Base-by-base conservation (phyloP, 2,329 filamentous ascomycete genomes). In the Phyllosticta citriasiana region DNA sequence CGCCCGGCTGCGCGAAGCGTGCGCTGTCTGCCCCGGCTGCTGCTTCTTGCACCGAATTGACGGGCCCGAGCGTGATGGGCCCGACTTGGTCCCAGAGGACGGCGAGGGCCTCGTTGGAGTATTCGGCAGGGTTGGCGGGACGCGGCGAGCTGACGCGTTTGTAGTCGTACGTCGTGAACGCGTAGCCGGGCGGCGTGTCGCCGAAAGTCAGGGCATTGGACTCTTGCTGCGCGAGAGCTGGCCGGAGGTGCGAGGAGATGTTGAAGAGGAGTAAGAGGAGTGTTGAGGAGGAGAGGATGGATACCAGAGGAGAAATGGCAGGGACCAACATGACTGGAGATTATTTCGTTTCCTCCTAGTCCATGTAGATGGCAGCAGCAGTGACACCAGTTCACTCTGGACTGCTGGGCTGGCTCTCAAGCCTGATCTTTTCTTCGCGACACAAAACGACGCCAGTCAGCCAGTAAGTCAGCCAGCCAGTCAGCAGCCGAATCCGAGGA, bases 21-120 rank as follows among this genome's bases (percentile, higher is more conserved):
- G 16, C 14, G 14, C 14, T 47, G 40, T 47, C 40, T 7, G 40
- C 40, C 4, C 16, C 40, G 6, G 16, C 14, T 7, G 16, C 40
- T 2, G 40, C 40, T 47, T 47, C 40, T 47, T 47, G 40, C 4
- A 68, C 64, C 2, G 72, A 71, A 19, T 74, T 78, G 25, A 78
- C 70, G 0, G 75, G 72, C 1, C 76, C 76, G 6, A 72, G 71
- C 26, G 71, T 69, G 25, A 79, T 69, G 12, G 75, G 74, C 0
- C 77, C 77, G 25, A 79, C 72, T 57, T 77, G 73, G 59, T 77
- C 72, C 77, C 77, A 79, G 9, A 79, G 69, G 50, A 77, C 75
- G 3, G 73, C 75, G 22, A 80, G 70, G 19, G 75, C 75, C 63
- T 79, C 74, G 57, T 79, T 74, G 0, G 77, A 78, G 67, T 78